These are phyloP conservation scores for Xerocomus potaroensis DNA, from an alignment of 768 basidiomycete genomes.

Conservation along the genomic window DNA sequence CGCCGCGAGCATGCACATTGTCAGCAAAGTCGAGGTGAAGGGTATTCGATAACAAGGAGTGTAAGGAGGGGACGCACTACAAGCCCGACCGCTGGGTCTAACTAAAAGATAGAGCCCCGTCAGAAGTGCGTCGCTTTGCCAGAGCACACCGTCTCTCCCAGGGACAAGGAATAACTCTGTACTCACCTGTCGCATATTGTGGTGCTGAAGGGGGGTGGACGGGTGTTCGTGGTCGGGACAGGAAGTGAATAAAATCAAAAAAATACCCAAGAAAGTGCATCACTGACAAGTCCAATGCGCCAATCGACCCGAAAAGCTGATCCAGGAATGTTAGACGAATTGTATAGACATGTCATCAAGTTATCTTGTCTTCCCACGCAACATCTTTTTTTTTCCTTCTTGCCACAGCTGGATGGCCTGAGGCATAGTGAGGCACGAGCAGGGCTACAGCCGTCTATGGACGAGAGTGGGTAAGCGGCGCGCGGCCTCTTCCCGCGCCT, in stretches of 20 bases:
- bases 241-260: background rate
- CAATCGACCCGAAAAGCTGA: conserved; percentile 1
- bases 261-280: background rate
- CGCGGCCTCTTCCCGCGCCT: too few species aligned
- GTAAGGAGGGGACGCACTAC: conserved; percentile 12
- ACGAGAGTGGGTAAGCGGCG: too few species aligned
- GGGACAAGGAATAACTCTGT: background rate
- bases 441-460: too few species aligned
- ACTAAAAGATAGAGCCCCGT: background rate
- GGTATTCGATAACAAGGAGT: background rate
- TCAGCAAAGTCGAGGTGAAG: background rate
- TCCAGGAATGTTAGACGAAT: background rate
- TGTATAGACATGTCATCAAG: background rate
- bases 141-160: background rate
- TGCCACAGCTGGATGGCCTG: too few species aligned
- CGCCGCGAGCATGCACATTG: background rate
- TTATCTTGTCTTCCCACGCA: conserved; percentile 3
- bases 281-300: too few species aligned
- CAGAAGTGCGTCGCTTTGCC: background rate
- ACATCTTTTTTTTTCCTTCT: background rate
- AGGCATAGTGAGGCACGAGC: too few species aligned
- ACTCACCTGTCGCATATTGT: conserved; percentile 26
- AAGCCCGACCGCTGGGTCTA: conserved; percentile 19
- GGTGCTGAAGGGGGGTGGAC: background rate
- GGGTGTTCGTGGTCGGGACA: background rate